Evolutionary conservation across 352 stramenopile species (phyloP), one percentile per base, ranked within the genome.

Genomic region (Phytophthora vignae): DNA sequence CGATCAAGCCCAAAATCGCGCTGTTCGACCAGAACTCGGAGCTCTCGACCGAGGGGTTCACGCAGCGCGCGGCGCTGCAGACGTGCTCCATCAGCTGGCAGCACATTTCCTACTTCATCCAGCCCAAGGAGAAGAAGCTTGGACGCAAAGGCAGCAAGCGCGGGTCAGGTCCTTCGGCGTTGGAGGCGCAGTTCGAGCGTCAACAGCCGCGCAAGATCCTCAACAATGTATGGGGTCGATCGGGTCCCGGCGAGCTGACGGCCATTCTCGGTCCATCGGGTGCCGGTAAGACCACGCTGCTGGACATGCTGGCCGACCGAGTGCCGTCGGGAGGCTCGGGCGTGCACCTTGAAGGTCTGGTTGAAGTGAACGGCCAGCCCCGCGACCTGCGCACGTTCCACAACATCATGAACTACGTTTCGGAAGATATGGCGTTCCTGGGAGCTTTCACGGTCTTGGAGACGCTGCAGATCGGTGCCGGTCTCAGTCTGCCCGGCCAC

Each of bases 391-490:
- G 78, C 3, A 82, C 74, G 0, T 92, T 90, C 49, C 78, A 81
- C n/a, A 76, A 74, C 29, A 78, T 92, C 29, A 81, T 85, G 75
- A 90, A 79, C 78, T 95, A 95, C 76, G 87, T 95, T 9, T 71
- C 81, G 0, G 85, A 90, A 67, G 86, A 94, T 17, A 80, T 81
- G 62, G 77, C 83, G 4, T 87, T 94, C 27, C 69, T 92, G 0
- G 87, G 85, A 7, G 87, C 86, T 4, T 92, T 94, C 63, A 91
- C 85, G 0, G 87, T 94, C 6, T 71, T 90, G 3, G 85, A 95
- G 74, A 93, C 84, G 9, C 64, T 95, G n/a, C 76, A 87, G 55
- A 91, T 93, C 55, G 85, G 83, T 17, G 87, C 85, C 0, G 77
- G 77, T 3, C 60, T 95, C 19, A 88, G 75, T 58, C 61, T 94